phyloP scores from a whole-genome alignment of 1,139 yeast genomes.

The Saccharomyces hybrid region DNA sequence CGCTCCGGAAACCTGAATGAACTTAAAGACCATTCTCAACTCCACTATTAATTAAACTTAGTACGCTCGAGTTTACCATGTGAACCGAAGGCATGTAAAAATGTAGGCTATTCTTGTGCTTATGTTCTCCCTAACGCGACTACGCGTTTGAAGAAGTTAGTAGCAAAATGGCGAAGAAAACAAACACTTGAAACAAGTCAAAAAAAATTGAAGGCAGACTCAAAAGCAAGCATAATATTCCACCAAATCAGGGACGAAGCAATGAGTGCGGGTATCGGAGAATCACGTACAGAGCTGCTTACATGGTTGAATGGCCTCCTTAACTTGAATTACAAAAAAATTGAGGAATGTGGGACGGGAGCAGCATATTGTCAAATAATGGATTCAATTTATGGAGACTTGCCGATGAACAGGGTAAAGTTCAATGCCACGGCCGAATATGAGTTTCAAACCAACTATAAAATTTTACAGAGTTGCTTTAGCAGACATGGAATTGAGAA shows the following conservation, averaged over 20 bases:
- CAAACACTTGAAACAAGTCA: slow-evolving; percentile 1
- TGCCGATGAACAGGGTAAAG: slow-evolving; percentile 70
- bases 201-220: background rate
- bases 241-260: background rate
- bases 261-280: slow-evolving; percentile 41
- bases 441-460: slow-evolving; percentile 73
- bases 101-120: background rate
- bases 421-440: slow-evolving; percentile 66
- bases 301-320: slow-evolving; percentile 77
- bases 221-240: background rate
- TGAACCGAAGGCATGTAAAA: background rate
- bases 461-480: slow-evolving; percentile 73
- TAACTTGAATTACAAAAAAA: slow-evolving; percentile 57
- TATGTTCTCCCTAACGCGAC: background rate
- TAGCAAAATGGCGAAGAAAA: background rate
- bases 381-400: slow-evolving; percentile 75
- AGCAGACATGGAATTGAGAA: slow-evolving; percentile 63
- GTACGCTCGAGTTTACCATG: background rate
- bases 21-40: background rate
- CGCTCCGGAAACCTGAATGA: background rate
- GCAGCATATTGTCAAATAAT: slow-evolving; percentile 89
- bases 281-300: slow-evolving; percentile 74
- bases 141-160: background rate
- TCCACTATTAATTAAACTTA: background rate
- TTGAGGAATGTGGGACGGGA: slow-evolving; percentile 93